Evolutionary conservation across 257 asterid genomes (phyloP).

Genomic region (Buddleja alternifolia): DNA sequence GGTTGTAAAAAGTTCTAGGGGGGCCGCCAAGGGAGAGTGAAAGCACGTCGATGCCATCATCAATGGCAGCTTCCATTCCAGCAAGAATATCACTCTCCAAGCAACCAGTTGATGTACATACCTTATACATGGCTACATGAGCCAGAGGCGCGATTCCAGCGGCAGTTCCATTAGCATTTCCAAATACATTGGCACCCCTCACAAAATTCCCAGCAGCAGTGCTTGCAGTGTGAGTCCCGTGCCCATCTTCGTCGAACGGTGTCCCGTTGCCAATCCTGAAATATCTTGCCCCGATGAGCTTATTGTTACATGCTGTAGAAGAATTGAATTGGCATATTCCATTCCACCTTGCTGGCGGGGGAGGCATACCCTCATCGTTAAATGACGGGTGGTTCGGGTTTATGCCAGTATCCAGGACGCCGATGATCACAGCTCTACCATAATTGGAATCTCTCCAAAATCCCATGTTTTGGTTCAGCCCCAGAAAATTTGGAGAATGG

Average conservation of each 20-base stretch:
- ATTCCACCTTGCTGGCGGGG: constrained; percentile 56
- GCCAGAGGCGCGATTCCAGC: constrained; percentile 64
- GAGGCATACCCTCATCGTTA: constrained; percentile 47
- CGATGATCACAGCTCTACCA: constrained; percentile 56
- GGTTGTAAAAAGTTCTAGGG: background rate
- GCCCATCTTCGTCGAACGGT: constrained; percentile 39
- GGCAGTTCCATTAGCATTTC: constrained; percentile 56
- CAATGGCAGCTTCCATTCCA: constrained; percentile 50
- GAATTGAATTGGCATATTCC: constrained; percentile 46
- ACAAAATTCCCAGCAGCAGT: constrained; percentile 63
- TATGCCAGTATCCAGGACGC: constrained; percentile 50
- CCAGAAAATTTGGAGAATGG: constrained; percentile 51
- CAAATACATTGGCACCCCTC: constrained; percentile 45
- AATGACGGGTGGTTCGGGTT: constrained; percentile 50
- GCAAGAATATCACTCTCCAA: constrained; percentile 41
- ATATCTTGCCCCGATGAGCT: constrained; percentile 55
- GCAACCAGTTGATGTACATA: constrained; percentile 31
- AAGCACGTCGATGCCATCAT: constrained; percentile 46
- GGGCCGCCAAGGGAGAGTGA: constrained; percentile 34
- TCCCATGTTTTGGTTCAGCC: constrained; percentile 47
- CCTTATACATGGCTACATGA: constrained; percentile 54
- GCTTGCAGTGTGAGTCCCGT: constrained; percentile 57
- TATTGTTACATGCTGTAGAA: constrained; percentile 44
- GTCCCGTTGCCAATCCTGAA: background rate
- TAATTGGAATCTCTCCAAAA: constrained; percentile 53